These are phyloP conservation scores for Saccharomyces hybrid DNA, from an alignment of 1,139 yeast species.

Conservation along the genomic window DNA sequence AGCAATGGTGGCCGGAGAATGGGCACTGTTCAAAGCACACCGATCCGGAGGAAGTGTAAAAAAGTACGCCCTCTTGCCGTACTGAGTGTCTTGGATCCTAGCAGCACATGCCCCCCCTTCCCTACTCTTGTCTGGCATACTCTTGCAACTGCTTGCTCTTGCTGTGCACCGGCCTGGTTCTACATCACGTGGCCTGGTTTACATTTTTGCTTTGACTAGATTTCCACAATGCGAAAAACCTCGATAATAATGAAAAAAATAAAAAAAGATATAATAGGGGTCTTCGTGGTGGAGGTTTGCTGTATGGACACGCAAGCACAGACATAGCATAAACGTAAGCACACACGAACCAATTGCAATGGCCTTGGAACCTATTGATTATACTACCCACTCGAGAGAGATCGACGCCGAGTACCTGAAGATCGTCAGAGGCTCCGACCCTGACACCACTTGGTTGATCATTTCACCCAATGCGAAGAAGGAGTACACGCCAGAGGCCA, in stretches of 20 bases:
- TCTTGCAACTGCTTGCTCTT: neutral
- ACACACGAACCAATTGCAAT: slow-evolving; percentile 10
- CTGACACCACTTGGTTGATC: slow-evolving; percentile 51
- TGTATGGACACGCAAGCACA: neutral
- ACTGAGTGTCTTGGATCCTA: too few relatives aligned
- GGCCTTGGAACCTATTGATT: slow-evolving; percentile 33
- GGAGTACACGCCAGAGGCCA: slow-evolving; percentile 49
- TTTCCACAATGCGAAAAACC: neutral
- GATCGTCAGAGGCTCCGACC: slow-evolving; percentile 53
- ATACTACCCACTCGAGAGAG: slow-evolving; percentile 46
- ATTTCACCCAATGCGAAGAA: slow-evolving; percentile 54
- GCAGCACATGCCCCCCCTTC: too few relatives aligned
- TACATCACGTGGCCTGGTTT: neutral
- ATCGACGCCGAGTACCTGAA: slow-evolving; percentile 57
- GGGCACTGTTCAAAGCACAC: too few relatives aligned
- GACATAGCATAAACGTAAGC: neutral
- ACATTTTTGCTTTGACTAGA: neutral
- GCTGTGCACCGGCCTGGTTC: neutral
- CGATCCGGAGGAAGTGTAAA: too few relatives aligned
- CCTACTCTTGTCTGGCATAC: neutral
- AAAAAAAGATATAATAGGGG: neutral
- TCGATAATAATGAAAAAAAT: neutral
- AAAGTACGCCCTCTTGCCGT: too few relatives aligned
- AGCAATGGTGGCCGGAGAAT: neutral
- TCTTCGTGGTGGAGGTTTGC: neutral